phyloP scores from a whole-genome alignment of 164 flowering plant species.

The Amborella trichopoda region DNA sequence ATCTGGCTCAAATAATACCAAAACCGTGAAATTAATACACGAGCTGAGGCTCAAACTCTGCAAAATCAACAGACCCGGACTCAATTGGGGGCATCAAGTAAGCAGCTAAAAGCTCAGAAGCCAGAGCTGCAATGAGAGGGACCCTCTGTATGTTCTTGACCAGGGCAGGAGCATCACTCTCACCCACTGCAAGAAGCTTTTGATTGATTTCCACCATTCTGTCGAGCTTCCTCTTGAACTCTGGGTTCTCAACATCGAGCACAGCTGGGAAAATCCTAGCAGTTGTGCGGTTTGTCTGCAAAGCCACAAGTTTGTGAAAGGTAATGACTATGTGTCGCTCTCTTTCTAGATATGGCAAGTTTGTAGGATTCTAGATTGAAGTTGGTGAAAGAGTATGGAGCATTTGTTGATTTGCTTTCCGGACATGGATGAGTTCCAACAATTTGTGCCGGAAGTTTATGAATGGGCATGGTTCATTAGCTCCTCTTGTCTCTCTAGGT shows the following conservation, averaged over 20 bases:
- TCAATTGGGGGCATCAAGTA: conserved; percentile 94
- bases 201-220: conserved; percentile 82
- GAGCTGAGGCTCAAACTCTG: conserved; percentile 84
- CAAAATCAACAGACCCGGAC: conserved; percentile 89
- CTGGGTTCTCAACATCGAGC: conserved; percentile 92
- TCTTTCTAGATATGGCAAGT: too few species aligned
- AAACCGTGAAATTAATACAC: conserved; percentile 42
- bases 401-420: too few species aligned
- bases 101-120: conserved; percentile 73
- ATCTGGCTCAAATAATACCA: too few species aligned
- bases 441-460: too few species aligned
- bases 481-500: too few species aligned
- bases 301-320: too few species aligned
- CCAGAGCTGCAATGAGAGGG: conserved; percentile 70
- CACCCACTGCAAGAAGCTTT: conserved; percentile 59
- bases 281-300: conserved; percentile 93
- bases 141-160: conserved; percentile 89
- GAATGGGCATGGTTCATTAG: too few species aligned
- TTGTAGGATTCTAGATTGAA: too few species aligned
- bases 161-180: conserved; percentile 42
- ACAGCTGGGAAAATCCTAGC: conserved; percentile 98
- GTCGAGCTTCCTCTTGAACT: conserved; percentile 89
- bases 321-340: too few species aligned
- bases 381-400: too few species aligned
- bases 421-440: too few species aligned